Base-by-base conservation (phyloP, 306 rosid species). In the Gastrolobium bilobum region DNA sequence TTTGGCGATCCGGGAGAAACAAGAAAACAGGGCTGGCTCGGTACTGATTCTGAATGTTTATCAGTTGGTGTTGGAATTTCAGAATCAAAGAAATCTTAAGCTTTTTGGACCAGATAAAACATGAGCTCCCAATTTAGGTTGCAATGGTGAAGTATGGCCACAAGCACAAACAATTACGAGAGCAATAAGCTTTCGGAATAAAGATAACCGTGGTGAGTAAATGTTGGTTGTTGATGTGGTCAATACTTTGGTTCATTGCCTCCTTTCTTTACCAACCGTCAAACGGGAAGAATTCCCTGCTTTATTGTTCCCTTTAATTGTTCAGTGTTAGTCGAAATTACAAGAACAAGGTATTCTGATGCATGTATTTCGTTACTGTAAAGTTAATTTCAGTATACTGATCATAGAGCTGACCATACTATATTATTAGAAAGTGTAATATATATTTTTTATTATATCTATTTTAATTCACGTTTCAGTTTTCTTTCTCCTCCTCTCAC, bases 301-400 rank as follows among this genome's bases (percentile, higher is more conserved):
- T 33, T 38, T 83, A 38, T 47, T 78, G 64, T 31, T 8, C 20
- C 33, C 10, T 31, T 11, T 33, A 7, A 48, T 61, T 78, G 58
- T 48, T 75, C 31, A 57, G 70, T 69, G 48, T 37, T 65, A 75
- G 35, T 35, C 6, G 82, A 78, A 79, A 71, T 79, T 50, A 68
- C 42, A 15, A 38, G 29, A 37, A 40, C 59, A 6, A 51, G 74
- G 82, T 80, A 40, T 71, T 74, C 48, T 60, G 73, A 66, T 80
- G 87, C 80, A 68, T 77, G 71, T 72, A 37, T 82, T 79, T 83
- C 64, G 34, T 86, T 80, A 58, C 77, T 83, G 89, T 84, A 82
- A 73, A 79, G 85, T 79, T 83, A 71, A 74, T 87, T 58, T 71
- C 77, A 61, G 80, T 71, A 75, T 82, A 75, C 30, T 83, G 78